Evolutionary conservation across 768 basidiomycete species (phyloP).

Genomic region (Hericium rajendrae): DNA sequence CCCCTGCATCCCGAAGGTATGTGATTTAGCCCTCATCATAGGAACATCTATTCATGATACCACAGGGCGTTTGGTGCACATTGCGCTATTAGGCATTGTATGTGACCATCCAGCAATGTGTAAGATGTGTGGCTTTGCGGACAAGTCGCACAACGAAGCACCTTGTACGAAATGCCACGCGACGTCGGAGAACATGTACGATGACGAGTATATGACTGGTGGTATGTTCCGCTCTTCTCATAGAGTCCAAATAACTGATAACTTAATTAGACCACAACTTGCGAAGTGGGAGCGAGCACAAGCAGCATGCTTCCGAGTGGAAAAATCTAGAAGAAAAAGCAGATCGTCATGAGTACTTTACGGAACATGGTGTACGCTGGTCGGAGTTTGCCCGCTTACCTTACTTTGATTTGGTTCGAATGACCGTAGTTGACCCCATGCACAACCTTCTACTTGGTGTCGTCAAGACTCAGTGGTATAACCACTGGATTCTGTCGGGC

Average conservation of each 20-base stretch:
- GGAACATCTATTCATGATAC: background rate
- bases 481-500: constrained; percentile 13
- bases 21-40: constrained; percentile 1
- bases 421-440: constrained; percentile 14
- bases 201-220: background rate
- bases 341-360: background rate
- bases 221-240: no score
- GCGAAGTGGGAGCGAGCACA: background rate
- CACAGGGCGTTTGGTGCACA: background rate
- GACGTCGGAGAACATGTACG: background rate
- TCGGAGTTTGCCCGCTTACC: constrained; percentile 8
- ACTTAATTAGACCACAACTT: no score
- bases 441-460: constrained; percentile 13
- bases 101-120: constrained; percentile 14
- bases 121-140: constrained; percentile 10
- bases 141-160: constrained; percentile 2
- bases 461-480: constrained; percentile 20
- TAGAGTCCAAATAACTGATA: no score
- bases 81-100: constrained; percentile 4
- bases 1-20: background rate
- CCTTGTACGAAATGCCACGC: constrained; percentile 10
- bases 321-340: background rate
- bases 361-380: constrained; percentile 7
- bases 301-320: background rate
- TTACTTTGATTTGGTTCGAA: constrained; percentile 10